Evolutionary conservation across 768 basidiomycete species (phyloP).

Genomic region (Amanita muscaria): DNA sequence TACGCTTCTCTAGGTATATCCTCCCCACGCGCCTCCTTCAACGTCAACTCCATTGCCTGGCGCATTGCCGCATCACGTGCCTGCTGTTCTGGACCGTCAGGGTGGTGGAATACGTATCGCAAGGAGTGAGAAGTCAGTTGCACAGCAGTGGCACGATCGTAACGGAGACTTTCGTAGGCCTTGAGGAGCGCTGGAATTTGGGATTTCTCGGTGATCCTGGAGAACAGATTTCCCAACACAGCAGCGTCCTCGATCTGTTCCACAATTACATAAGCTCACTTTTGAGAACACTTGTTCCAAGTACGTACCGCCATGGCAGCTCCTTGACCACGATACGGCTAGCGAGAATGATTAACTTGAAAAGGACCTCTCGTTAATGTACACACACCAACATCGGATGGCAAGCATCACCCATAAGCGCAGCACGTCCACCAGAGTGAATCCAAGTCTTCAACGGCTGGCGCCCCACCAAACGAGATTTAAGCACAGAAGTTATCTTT

Average conservation of each 20-base stretch:
- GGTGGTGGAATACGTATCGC: slow-evolving; percentile 46
- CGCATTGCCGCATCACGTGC: slow-evolving; percentile 44
- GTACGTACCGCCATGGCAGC: slow-evolving; percentile 41
- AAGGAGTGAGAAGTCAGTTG: slow-evolving; percentile 43
- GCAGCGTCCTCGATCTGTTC: slow-evolving; percentile 41
- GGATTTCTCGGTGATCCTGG: slow-evolving; percentile 29
- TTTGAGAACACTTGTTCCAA: background rate
- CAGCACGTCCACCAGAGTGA: slow-evolving; percentile 32
- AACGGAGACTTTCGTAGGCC: slow-evolving; percentile 46
- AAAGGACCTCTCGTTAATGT: no score
- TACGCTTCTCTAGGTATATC: slow-evolving; percentile 11
- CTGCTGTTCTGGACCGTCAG: slow-evolving; percentile 48
- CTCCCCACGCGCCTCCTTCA: slow-evolving; percentile 19
- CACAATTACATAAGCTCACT: background rate
- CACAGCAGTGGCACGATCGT: slow-evolving; percentile 37
- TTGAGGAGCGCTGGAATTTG: slow-evolving; percentile 40
- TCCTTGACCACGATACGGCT: slow-evolving; percentile 51
- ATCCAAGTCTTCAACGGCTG: slow-evolving; percentile 41
- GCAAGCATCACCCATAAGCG: slow-evolving; percentile 45
- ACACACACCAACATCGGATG: slow-evolving; percentile 49
- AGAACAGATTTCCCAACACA: slow-evolving; percentile 42
- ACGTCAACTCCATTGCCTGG: slow-evolving; percentile 34
- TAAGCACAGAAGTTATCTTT: slow-evolving; percentile 35
- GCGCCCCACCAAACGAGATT: slow-evolving; percentile 42
- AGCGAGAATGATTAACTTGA: background rate